Evolutionary conservation across 768 basidiomycete genomes (phyloP), one percentile per base, ranked within the genome.

Genomic region (Tricholoma bakamatsutake): DNA sequence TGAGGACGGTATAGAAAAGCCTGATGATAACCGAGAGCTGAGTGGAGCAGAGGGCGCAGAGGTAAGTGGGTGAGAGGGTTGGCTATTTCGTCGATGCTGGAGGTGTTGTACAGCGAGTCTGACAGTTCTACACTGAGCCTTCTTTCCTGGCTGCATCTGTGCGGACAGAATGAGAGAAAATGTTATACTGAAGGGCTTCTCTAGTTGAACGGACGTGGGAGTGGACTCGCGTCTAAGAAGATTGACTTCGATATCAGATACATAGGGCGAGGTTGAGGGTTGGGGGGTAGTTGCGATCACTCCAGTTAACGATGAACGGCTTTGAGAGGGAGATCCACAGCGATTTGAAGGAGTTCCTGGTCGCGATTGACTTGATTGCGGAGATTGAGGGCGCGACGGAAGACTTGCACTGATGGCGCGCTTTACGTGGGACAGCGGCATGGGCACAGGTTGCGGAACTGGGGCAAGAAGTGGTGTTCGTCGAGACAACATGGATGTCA

Each of bases 401-500:
- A 73, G 66, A 0, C 69, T 53, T 1, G 71, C 67, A 9, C 73
- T 71, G 5, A 73, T 62, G 15, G 70, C 68, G 18, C 84, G 81
- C 62, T 90, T 90, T n/a, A 93, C 74, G 68, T 93, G 81, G 6
- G 82, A 76, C 0, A 90, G 91, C 18, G 92, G 70, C 1, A 91
- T 89, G n/a, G 88, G 85, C 1, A 76, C 79, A 8, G 84, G 81
- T 49, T 79, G 79, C 62, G 70, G 71, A 50, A 69, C 60, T 57
- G 71, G 68, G 12, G 70, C 67, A 28, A 72, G 64, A 12, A 84
- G 70, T 2, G 89, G 88, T 57, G 95, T 85, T 42, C 87, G 78
- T 49, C 94, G 83, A 17, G 93, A 91, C 2, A 98, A 74, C 76
- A 89, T 89, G 8, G 93, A 94, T 2, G 94, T 96, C 30, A 95